These are phyloP conservation scores for Boletus tomentosulus DNA, from an alignment of 768 basidiomycete genomes.

Conservation along the genomic window DNA sequence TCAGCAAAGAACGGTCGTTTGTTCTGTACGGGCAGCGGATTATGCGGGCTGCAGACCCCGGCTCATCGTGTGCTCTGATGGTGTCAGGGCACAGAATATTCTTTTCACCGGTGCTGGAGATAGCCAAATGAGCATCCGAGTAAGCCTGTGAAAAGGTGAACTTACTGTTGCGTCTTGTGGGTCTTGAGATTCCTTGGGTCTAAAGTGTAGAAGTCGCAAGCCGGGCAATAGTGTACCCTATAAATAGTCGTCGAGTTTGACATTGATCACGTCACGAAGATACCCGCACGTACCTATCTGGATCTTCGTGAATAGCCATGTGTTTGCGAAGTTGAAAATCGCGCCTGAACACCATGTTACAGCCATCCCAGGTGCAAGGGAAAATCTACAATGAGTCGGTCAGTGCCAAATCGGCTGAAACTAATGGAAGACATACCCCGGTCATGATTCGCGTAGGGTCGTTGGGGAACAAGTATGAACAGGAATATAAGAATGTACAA, in stretches of 20 bases:
- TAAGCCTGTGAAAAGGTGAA: background rate
- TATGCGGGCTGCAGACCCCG: too few relatives aligned
- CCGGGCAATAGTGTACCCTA: conserved; percentile 4
- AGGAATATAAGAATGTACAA: background rate
- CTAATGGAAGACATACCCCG: background rate
- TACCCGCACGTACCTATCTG: background rate
- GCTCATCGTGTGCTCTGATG: background rate
- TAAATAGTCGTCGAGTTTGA: background rate
- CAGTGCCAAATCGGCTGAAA: background rate
- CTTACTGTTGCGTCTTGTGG: conserved; percentile 12
- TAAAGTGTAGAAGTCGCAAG: conserved; percentile 9
- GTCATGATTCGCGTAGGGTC: background rate
- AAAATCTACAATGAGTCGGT: background rate
- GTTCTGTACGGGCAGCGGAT: conserved; percentile 7
- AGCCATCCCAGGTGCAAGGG: background rate
- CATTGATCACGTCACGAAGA: background rate
- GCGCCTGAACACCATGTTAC: background rate
- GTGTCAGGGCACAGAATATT: background rate
- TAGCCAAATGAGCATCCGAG: background rate
- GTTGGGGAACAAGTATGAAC: background rate
- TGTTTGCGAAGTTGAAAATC: background rate
- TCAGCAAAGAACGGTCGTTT: conserved; percentile 12
- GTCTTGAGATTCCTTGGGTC: conserved; percentile 2
- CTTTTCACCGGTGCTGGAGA: conserved; percentile 11
- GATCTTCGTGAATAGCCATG: background rate